Base-by-base conservation (phyloP, 345 rosid genomes). In the Eucalyptus polyanthemos region DNA sequence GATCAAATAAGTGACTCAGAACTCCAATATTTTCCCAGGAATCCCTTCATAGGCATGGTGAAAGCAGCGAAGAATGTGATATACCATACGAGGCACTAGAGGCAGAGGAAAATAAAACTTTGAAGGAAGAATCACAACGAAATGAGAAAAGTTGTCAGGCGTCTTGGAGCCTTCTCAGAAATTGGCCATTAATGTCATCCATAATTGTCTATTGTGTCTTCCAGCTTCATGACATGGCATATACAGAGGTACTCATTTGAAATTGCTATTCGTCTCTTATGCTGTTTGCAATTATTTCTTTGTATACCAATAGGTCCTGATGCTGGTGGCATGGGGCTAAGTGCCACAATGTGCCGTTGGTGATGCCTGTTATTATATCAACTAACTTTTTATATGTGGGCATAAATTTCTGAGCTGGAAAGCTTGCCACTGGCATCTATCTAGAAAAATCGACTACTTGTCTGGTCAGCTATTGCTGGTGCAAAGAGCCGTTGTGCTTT, bases 211-310 rank as follows among this genome's bases (percentile, higher is more conserved):
- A 92, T 88, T 94, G 95, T 88, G 90, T 94, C 47, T 94, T 94
- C 90, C 93, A 90, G 60, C 94, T 94, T 88, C 95, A 94, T 69
- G 95, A 94, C 88, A 94, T 94, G 95, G 95, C 95, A 9, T 94
- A 94, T 83, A 42, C 94, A 47, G 94, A 93, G 93, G 93, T 93
- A 91, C 49, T 67, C 8, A 4, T 58, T 86, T 37, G 49, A 40
- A 24, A 24, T 50, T 22, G 51, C 37, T 51, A 47, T 56, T 65
- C 27, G 2, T 88, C 19, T 29, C n/a, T 44, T 25, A 16, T 44
- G 54, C 11, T 65, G 81, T 69, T 58, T 31, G 53, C 86, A 76
- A 69, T 88, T 69, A 42, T 21, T 86, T 56, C 69, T n/a, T 6
- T 42, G 47, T 58, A 16, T 67, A 60, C 53, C 22, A 31, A 44